Evolutionary conservation across 768 basidiomycete species (phyloP), one percentile per base, ranked within the genome.

Genomic region (Leccinum variicolor): DNA sequence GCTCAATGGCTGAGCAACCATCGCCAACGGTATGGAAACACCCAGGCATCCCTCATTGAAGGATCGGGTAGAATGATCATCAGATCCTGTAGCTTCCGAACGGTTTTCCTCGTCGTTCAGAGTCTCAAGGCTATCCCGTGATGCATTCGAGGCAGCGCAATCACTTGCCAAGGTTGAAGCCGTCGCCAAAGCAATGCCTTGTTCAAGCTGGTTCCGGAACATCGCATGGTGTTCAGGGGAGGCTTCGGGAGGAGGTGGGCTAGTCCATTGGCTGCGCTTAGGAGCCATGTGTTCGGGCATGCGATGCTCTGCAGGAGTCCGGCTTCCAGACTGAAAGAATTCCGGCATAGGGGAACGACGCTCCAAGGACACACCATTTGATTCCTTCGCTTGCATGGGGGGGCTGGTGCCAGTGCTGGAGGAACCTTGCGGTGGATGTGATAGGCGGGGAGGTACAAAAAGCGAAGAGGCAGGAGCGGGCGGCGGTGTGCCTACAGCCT

Each of bases 191-290:
- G 82, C 83, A 19, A 92, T 73, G 0, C 87, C 78, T 51, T 81
- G 78, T 21, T 83, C 90, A 13, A 92, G 77, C 52, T 85, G 79
- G 57, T 78, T 81, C 67, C 90, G 86, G 64, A 89, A 92, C 19
- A 84, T 73, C 3, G 80, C 79, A 49, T 83, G 89, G 62, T 83
- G 88, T 23, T 79, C 80, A 10, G 81, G 77, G 0, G 90, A 78
- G 1, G 90, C 91, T 64, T 87, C 88, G 1, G 85, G 83, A 4
- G 90, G 89, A 25, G 91, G 90, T 9, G 90, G 90, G 62, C 89
- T 91, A 2, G 90, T 92, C 91, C 90, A 92, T 70, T 89, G 87
- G 31, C 81, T 77, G 29, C 90, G 83, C 66, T 81, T 86, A 1
- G 91, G 88, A 17, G 88, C 90, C 91, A 92, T 90, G 62, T 90